These are phyloP conservation scores for Acer saccharum DNA, from an alignment of 345 rosid genomes.

Conservation along the genomic window DNA sequence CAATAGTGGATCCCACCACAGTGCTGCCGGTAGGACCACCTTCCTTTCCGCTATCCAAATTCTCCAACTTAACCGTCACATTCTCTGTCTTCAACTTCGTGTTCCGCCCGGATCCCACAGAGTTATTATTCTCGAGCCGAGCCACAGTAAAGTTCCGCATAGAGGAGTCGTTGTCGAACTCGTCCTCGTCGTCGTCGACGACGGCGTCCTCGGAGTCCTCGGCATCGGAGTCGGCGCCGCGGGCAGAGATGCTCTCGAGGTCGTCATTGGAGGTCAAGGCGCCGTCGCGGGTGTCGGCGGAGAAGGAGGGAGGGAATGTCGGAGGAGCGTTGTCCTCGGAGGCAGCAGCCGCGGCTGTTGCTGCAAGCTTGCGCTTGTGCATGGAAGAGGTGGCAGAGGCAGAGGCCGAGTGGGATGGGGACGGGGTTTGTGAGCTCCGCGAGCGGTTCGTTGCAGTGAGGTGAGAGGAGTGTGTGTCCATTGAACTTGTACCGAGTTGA, in stretches of 20 bases:
- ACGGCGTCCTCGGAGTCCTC: slow-evolving; percentile 89
- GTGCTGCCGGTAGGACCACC: slow-evolving; percentile 46
- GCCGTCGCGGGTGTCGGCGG: slow-evolving; percentile 95
- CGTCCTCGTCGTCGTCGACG: slow-evolving; percentile 93
- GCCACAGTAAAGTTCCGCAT: slow-evolving; percentile 87
- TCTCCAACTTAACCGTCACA: slow-evolving; percentile 72
- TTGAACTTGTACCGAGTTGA: slow-evolving; percentile 8
- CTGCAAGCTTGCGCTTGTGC: slow-evolving; percentile 92
- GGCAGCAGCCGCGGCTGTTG: slow-evolving; percentile 49
- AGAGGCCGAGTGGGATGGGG: slow-evolving; percentile 98
- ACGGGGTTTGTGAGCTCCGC: slow-evolving; percentile 85
- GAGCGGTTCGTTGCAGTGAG: slow-evolving; percentile 81
- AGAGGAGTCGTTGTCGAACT: slow-evolving; percentile 74
- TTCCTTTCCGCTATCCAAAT: slow-evolving; percentile 64
- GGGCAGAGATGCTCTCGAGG: slow-evolving; percentile 97
- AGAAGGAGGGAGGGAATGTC: slow-evolving; percentile 76
- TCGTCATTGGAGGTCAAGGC: slow-evolving; percentile 92
- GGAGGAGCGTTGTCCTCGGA: slow-evolving; percentile 81
- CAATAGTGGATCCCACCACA: slow-evolving; percentile 37
- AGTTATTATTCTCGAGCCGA: slow-evolving; percentile 58
- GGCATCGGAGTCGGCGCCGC: slow-evolving; percentile 83
- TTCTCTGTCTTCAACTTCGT: slow-evolving; percentile 72
- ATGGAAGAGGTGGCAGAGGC: slow-evolving; percentile 92
- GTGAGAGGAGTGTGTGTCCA: slow-evolving; percentile 80
- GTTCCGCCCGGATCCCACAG: slow-evolving; percentile 46